phyloP scores from a whole-genome alignment of 2,329 filamentous ascomycete genomes.

The Drechslerella coelobrocha region DNA sequence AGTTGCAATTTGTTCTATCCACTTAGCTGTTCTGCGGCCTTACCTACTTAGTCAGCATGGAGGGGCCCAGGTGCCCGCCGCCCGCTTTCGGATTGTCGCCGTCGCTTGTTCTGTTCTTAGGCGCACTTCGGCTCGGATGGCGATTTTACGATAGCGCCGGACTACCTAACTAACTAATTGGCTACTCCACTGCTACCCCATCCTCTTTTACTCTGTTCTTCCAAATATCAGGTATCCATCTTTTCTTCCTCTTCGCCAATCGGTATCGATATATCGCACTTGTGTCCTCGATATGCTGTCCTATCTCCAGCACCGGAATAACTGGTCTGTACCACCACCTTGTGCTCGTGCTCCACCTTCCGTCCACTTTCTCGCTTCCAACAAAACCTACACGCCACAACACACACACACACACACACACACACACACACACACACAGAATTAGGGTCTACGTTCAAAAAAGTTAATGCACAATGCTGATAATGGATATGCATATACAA shows the following conservation, averaged over 20 bases:
- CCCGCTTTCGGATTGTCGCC: conserved; percentile 46
- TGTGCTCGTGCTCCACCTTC: neutral
- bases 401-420: conserved; percentile 34
- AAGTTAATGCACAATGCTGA: neutral
- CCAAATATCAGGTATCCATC: conserved; percentile 5
- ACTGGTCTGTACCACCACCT: conserved; percentile 33
- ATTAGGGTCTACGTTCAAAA: neutral
- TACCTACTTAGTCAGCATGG: too few relatives aligned
- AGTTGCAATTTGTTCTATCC: too few relatives aligned
- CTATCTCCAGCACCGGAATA: conserved; percentile 43
- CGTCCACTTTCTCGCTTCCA: too few relatives aligned
- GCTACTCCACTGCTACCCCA: conserved; percentile 2
- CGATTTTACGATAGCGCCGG: conserved; percentile 28
- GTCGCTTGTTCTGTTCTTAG: conserved; percentile 12
- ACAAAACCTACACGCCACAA: too few relatives aligned
- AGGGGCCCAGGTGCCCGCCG: too few relatives aligned
- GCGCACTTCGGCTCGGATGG: conserved; percentile 32
- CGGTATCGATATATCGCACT: neutral
- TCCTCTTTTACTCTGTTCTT: conserved; percentile 5
- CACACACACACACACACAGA: neutral
- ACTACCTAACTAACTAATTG: conserved; percentile 11
- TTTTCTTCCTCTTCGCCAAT: conserved; percentile 2
- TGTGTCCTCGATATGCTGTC: conserved; percentile 33
- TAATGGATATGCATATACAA: neutral
- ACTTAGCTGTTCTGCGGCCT: too few relatives aligned